These are phyloP conservation scores for Penicillium nordicum DNA, from an alignment of 2,329 filamentous ascomycete genomes.

Conservation along the genomic window DNA sequence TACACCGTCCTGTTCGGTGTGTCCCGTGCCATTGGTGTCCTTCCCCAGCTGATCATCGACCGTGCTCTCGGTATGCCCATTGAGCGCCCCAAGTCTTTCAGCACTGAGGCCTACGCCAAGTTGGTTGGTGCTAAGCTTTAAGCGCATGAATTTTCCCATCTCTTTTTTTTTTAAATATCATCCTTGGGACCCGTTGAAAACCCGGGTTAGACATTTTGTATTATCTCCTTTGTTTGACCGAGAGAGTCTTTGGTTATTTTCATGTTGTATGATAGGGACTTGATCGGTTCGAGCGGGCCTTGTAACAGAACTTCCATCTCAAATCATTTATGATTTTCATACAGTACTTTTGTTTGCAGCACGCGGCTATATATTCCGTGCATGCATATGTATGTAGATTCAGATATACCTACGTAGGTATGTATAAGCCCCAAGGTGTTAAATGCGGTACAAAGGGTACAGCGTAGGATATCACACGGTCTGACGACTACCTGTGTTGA, in stretches of 20 bases:
- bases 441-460: background rate
- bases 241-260: conserved; percentile 34
- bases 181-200: conserved; percentile 9
- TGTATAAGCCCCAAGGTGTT: background rate
- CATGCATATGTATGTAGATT: background rate
- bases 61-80: conserved; percentile 94
- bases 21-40: conserved; percentile 93
- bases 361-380: background rate
- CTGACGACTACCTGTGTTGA: conserved; percentile 24
- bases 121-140: conserved; percentile 87
- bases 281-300: conserved; percentile 37
- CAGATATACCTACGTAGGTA: background rate
- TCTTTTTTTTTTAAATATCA: conserved; percentile 17
- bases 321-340: conserved; percentile 12
- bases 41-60: conserved; percentile 99
- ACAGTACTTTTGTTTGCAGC: no score
- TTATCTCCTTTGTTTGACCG: conserved; percentile 26
- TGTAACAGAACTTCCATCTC: conserved; percentile 36
- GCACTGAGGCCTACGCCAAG: conserved; percentile 94
- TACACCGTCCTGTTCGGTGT: conserved; percentile 99
- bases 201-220: conserved; percentile 20
- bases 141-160: conserved; percentile 25
- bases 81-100: conserved; percentile 98
- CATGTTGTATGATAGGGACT: conserved; percentile 41
- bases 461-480: conserved; percentile 12